phyloP scores from a whole-genome alignment of 768 basidiomycete species.

The Omphalotus guepiniiformis region DNA sequence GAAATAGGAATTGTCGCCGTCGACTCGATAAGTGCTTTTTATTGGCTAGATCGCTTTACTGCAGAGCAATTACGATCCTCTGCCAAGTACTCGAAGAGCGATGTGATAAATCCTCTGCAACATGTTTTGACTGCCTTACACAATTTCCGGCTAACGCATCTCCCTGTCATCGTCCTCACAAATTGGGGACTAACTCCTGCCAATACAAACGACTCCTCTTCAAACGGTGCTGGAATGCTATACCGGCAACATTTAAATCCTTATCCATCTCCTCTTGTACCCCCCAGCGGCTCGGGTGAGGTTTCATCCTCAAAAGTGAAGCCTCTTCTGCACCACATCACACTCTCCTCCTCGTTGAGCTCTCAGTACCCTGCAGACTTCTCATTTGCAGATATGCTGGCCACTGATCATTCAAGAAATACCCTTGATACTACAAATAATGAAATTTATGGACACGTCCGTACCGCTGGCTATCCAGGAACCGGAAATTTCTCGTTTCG shows the following conservation, averaged over 20 bases:
- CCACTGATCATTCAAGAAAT: no score
- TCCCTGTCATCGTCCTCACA: slow-evolving; percentile 50
- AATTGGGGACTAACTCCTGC: slow-evolving; percentile 53
- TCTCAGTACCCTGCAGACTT: slow-evolving; percentile 9
- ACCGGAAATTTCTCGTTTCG: no score
- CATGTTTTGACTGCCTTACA: slow-evolving; percentile 48
- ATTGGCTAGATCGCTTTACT: slow-evolving; percentile 72
- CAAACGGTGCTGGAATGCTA: slow-evolving; percentile 5
- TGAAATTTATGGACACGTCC: no score
- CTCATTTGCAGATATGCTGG: slow-evolving; percentile 7
- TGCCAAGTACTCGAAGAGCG: slow-evolving; percentile 10
- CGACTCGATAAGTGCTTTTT: slow-evolving; percentile 73
- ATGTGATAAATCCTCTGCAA: slow-evolving; percentile 31
- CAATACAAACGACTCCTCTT: not conserved
- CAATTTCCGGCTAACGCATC: slow-evolving; percentile 42
- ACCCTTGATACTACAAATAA: no score
- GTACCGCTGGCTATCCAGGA: no score
- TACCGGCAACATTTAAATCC: slow-evolving; percentile 53
- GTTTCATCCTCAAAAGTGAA: slow-evolving; percentile 9
- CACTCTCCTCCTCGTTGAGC: slow-evolving; percentile 10
- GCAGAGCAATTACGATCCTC: slow-evolving; percentile 45
- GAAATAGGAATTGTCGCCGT: slow-evolving; percentile 66
- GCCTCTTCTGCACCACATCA: slow-evolving; percentile 21
- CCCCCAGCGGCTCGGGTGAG: not conserved
- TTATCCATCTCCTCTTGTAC: slow-evolving; percentile 26